Percentiles rank a stretch among this genome's conserved stretches.
phyloP scores from a whole-genome alignment of 768 basidiomycete genomes.

The Pleurotus tuber-regium region DNA sequence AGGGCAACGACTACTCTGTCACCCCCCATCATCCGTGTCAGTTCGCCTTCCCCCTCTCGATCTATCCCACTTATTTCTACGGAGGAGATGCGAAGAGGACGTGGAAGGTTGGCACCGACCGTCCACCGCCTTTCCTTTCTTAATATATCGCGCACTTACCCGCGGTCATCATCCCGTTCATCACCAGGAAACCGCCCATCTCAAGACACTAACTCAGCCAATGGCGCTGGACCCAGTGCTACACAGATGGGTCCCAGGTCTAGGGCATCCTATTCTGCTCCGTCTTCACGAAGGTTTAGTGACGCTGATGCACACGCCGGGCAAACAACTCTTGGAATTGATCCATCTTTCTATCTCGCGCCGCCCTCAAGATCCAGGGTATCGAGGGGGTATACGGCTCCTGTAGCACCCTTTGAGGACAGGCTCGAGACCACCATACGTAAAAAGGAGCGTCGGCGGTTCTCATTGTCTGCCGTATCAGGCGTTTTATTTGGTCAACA shows the following conservation, averaged over 20 bases:
- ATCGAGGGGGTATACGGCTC: neutral
- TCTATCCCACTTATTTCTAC: neutral
- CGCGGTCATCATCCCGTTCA: constrained; percentile 10
- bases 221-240: neutral
- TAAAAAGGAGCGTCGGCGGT: constrained; percentile 23
- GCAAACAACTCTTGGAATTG: neutral
- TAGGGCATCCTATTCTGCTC: neutral
- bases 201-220: neutral
- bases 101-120: neutral
- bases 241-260: no score
- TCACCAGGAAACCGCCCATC: neutral
- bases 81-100: neutral
- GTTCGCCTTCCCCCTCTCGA: neutral
- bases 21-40: neutral
- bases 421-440: neutral
- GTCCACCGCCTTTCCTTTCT: constrained; percentile 6
- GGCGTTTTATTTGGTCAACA: constrained; percentile 18
- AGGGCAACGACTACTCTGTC: neutral
- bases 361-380: neutral
- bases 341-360: neutral
- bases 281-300: neutral
- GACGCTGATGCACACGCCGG: neutral
- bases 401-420: neutral
- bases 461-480: constrained; percentile 30
- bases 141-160: neutral